Evolutionary conservation across 495 filamentous ascomycete genomes (phyloP), one percentile per base, ranked within the genome.

Genomic region (Penicillium malachiteum): DNA sequence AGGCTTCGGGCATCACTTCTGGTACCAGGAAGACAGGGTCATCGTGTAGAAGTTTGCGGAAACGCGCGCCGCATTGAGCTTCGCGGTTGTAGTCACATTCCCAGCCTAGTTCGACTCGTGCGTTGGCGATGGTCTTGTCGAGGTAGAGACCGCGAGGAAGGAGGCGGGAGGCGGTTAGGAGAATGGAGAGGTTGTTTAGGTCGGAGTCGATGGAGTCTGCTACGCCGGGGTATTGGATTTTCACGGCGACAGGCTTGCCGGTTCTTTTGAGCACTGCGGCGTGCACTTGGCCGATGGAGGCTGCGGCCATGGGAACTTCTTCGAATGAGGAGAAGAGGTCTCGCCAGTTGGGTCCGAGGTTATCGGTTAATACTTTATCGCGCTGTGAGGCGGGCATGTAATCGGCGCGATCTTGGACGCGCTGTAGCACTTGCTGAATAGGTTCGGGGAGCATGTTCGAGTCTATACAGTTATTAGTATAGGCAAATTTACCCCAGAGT

Each of bases 221-320:
- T 0, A 98, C 95, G n/a, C 94, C 94, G 4, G 94, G 94, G 66
- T 97, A 98, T 71, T 98, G 94, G 14, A 98, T 84, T 68, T 98
- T 98, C 54, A 98, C 91, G 11, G 93, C 94, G 5, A 98, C 94
- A 43, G 79, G 77, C 54, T 85, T 76, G 39, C 87, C 86, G 49
- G 77, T 91, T 6, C 85, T 87, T 45, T 84, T 85, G n/a, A 98
- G 81, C 0, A 83, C 81, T 1, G 92, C 94, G 43, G 86, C 81
- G 72, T 98, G 94, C 0, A 98, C 94, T 73, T 98, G 94, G 18
- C 94, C 94, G 56, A 98, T 98, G 0, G 92, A 97, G n/a, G 94
- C 94, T 13, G 94, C 94, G 5, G 94, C 94, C 60, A 98, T 89
- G 1, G 94, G 94, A 40, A 89, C 84, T 47, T 97, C 94, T 7